Evolutionary conservation across 306 rosid species (phyloP), one percentile per base, ranked within the genome.

Genomic region (Biancaea sappan): DNA sequence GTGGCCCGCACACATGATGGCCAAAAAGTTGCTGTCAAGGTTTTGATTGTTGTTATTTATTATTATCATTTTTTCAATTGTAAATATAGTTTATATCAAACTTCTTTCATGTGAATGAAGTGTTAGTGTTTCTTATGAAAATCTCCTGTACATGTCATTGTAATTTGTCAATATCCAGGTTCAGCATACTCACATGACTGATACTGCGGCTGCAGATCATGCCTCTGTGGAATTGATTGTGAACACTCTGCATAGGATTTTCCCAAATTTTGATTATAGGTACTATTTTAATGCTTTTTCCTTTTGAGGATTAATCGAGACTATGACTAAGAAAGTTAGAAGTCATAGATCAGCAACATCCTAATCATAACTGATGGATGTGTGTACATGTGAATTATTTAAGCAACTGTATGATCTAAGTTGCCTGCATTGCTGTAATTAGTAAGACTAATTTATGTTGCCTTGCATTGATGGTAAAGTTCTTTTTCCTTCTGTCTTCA

Each of bases 21-120:
- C 50, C 76, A 92, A 76, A 94, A 90, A 90, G 99, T 94, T 83
- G 99, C 97, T 63, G 97, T 94, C 80, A 94, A 94, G 99, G 99
- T 91, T 72, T 71, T 74, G n/a, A 16, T 80, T 44, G 68, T 85
- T 74, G 57, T 11, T 44, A 26, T 41, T 78, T 56, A 13, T 31
- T 31, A 2, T 31, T 24, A 43, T 22, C 51, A 29, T 22, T 44
- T 66, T 29, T 40, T 69, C n/a, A 62, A n/a, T 26, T 52, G 16
- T 64, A 19, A 46, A 44, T 69, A 44, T 69, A 63, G 41, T 66
- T 61, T 80, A 63, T 34, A 53, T 53, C 29, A 73, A 32, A 60
- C 77, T 80, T 74, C 58, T 84, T 77, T 43, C 57, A 34, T 18
- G 16, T 64, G 47, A 69, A 52, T 76, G 31, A 34, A 19, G 25